These are phyloP conservation scores for Lactarius quietus DNA, from an alignment of 768 basidiomycete species.

Conservation along the genomic window DNA sequence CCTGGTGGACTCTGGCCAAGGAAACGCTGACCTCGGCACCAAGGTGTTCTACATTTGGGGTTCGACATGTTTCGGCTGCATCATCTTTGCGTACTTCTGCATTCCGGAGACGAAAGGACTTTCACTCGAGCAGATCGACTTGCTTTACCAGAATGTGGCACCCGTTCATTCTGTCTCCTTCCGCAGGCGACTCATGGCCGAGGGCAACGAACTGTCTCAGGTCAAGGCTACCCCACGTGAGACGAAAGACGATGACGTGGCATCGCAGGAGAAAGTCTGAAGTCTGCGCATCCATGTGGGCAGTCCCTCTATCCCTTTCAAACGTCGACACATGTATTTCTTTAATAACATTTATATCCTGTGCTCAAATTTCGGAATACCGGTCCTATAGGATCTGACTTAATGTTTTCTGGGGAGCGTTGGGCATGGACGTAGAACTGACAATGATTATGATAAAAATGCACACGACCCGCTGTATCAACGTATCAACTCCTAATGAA, in stretches of 20 bases:
- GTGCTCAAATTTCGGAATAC: neutral
- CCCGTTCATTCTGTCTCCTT: conserved; percentile 45
- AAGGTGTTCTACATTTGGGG: conserved; percentile 91
- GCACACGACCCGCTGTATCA: conserved; percentile 5
- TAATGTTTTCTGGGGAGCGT: neutral
- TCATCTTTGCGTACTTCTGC: conserved; percentile 78
- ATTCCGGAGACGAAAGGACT: conserved; percentile 82
- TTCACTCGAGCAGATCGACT: conserved; percentile 80
- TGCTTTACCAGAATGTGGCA: conserved; percentile 66
- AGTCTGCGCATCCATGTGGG: neutral
- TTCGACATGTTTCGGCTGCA: conserved; percentile 59
- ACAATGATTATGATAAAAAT: neutral
- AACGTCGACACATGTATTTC: neutral
- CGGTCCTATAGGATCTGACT: neutral
- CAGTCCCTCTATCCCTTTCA: neutral
- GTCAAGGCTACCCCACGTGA: neutral
- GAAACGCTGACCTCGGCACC: conserved; percentile 54
- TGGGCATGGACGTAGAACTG: neutral
- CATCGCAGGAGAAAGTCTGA: conserved; percentile 17
- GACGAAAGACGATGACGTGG: neutral
- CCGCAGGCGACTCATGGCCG: conserved; percentile 31
- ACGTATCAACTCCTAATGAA: neutral
- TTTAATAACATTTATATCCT: neutral
- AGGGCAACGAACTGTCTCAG: conserved; percentile 11
- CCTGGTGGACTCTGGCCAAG: conserved; percentile 42